Base-by-base conservation (phyloP, 2,329 filamentous ascomycete genomes). In the Fusarium austroafricanum region DNA sequence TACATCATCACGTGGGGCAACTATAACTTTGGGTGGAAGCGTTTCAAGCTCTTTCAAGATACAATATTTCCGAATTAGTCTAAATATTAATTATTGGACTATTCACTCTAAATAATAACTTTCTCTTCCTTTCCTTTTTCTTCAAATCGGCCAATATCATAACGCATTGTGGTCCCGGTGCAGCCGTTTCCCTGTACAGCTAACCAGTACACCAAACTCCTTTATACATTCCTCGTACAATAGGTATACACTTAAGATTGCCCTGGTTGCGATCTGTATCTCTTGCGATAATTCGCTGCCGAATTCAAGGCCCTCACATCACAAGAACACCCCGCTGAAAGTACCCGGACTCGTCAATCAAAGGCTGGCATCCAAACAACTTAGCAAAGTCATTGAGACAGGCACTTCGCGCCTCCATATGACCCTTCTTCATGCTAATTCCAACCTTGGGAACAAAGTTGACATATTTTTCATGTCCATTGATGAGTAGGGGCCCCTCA, bases 321-420 rank as follows among this genome's bases (percentile, higher is more conserved):
- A 75, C 55, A 37, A 75, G 42, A 11, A 79, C 75, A 31, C 77
- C 77, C 11, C 68, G 74, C n/a, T 75, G 68, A n/a, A 79, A 73
- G 39, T 75, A 75, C n/a, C 72, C 73, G 5, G 71, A 74, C 65
- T 77, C 76, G 21, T 78, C 70, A 10, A 79, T 53, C 39, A 80
- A 67, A 3, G 78, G 77, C 71, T 79, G 76, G 40, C 78, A 80
- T 7, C 73, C 72, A 44, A 80, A 76, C 47, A 77, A 61, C 26
- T 74, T 68, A 20, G 73, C 72, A 47, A 78, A 79, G 49, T 77
- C 72, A 43, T 79, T 79, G 5, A 80, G 63, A 56, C 79, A 80
- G 45, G 72, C 66, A 61, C 72, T 77, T n/a, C 77, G 71, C n/a
- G 74, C 71, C 31, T 76, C 72, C 15, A 79, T 37, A 51, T 80